Base-by-base conservation (phyloP, 2,329 filamentous ascomycete species). In the Colletotrichum euphorbiae region DNA sequence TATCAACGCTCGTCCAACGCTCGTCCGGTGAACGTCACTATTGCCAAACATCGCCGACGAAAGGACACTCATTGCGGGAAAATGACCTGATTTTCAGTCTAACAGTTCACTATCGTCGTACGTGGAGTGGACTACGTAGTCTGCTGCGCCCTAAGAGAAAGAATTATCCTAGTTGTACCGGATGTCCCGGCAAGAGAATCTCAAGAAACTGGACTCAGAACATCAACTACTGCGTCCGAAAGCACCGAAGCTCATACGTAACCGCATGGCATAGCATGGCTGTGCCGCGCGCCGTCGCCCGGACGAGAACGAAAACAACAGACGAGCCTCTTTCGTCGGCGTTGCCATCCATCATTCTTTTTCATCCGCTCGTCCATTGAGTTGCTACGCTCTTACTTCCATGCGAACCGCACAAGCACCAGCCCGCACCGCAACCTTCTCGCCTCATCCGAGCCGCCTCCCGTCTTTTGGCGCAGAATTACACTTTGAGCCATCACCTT, bases 401-500 rank as follows among this genome's bases (percentile, higher is more conserved):
- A 51, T 58, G 64, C 43, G 43, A 28, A 45, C 48, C 58, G 40
- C 33, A 38, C 11, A 31, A 52, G 6, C 21, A 31, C 11, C 21
- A 43, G 17, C 8, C 31, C 59, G 58, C 8, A 56, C 31, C 59
- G 58, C 8, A 56, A 62, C 59, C 59, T 57, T 45, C 40, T 33
- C 43, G 43, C 19, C 24, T 58, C 60, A 31, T 48, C 60, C 60
- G 52, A 57, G 51, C 31, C 60, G 48, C 21, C 33, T 54, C 33
- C 36, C 45, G 54, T 42, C 15, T n/a, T 21, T 28, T 45, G 28
- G 50, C 31, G 31, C 15, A 19, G n/a, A n/a, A n/a, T n/a, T 43
- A 62, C 15, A 17, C 48, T 62, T 36, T 19, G 50, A 6, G 57
- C 48, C 56, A 48, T 67, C 62, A 56, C 59, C 58, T 63, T 62